A percentile compares a stretch with the other conserved stretches of the same genome.
phyloP scores from a whole-genome alignment of 1,284 basidiomycete species.

The Microstroma glucosiphilum region DNA sequence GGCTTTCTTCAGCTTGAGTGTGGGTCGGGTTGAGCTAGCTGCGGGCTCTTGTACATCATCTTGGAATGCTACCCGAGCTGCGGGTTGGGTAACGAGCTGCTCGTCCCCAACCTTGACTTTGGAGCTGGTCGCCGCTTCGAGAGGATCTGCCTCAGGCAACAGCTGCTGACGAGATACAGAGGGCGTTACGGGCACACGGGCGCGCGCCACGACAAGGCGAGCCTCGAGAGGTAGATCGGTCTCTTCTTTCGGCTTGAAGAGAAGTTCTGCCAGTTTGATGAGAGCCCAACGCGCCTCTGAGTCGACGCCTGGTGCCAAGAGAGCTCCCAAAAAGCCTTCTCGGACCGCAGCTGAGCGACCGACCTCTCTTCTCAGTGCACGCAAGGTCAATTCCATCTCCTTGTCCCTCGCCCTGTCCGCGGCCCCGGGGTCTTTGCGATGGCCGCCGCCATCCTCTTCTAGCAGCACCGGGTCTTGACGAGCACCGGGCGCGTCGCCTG shows the following conservation, averaged over 20 bases:
- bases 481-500: constrained; percentile 67
- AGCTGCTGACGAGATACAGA: background rate
- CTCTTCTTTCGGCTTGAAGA: constrained; percentile 63
- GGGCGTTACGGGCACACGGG: constrained; percentile 52
- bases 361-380: constrained; percentile 42
- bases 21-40: constrained; percentile 15
- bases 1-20: constrained; percentile 43
- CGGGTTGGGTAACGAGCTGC: background rate
- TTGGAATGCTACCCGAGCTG: constrained; percentile 26
- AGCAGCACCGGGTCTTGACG: constrained; percentile 16
- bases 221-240: constrained; percentile 34
- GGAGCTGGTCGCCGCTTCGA: background rate
- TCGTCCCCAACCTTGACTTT: background rate
- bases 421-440: constrained; percentile 6
- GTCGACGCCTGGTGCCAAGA: constrained; percentile 58
- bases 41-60: constrained; percentile 19
- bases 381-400: constrained; percentile 57
- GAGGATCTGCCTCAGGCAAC: background rate
- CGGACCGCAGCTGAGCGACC: constrained; percentile 46
- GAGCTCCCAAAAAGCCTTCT: constrained; percentile 44
- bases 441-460: constrained; percentile 26
- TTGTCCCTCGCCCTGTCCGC: constrained; percentile 21
- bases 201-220: constrained; percentile 56
- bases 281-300: constrained; percentile 82
- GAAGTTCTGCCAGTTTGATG: constrained; percentile 83